A percentile compares a stretch with the other conserved stretches of the same genome.
Conservation (phyloP, 805 yeast genomes). For the Ogataea methylovora region DNA sequence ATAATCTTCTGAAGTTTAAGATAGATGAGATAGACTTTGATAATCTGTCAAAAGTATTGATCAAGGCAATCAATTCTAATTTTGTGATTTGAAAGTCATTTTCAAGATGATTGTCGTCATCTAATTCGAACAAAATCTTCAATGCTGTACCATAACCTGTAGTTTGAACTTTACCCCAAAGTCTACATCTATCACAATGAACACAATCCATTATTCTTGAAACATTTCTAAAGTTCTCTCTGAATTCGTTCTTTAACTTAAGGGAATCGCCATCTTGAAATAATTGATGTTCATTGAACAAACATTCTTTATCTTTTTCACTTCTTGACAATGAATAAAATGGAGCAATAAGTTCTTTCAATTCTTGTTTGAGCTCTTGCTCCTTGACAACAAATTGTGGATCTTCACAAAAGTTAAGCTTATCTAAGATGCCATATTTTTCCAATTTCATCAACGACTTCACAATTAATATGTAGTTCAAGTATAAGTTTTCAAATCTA, state of each 20-base stretch:
- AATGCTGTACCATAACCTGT: conserved; percentile 97
- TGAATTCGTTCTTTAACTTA: conserved; percentile 76
- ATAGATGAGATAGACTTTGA: conserved; percentile 78
- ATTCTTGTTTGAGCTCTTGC: conserved; percentile 16
- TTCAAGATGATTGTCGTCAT: conserved; percentile 36
- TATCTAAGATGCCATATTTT: conserved; percentile 21
- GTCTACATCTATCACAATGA: conserved; percentile 93
- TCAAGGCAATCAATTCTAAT: conserved; percentile 80
- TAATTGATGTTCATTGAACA: conserved; percentile 38
- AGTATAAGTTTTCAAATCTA: conserved; percentile 80
- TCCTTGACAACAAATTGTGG: conserved; percentile 22
- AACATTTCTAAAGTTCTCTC: conserved; percentile 79
- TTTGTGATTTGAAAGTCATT: conserved; percentile 43
- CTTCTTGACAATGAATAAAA: conserved; percentile 16
- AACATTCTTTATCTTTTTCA: conserved; percentile 14
- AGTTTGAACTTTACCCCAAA: conserved; percentile 98
- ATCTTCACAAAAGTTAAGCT: conserved; percentile 13
- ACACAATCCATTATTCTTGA: conserved; percentile 96
- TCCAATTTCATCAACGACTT: conserved; percentile 66
- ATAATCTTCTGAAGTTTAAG: conserved; percentile 57
- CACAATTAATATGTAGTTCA: conserved; percentile 83
- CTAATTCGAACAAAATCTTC: conserved; percentile 77
- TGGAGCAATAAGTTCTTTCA: conserved; percentile 26
- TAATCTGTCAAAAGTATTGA: conserved; percentile 88
- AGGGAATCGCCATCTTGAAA: conserved; percentile 40